Evolutionary conservation across 2,329 filamentous ascomycete species (phyloP).

Genomic region (Ophiocordyceps camponoti-floridani): DNA sequence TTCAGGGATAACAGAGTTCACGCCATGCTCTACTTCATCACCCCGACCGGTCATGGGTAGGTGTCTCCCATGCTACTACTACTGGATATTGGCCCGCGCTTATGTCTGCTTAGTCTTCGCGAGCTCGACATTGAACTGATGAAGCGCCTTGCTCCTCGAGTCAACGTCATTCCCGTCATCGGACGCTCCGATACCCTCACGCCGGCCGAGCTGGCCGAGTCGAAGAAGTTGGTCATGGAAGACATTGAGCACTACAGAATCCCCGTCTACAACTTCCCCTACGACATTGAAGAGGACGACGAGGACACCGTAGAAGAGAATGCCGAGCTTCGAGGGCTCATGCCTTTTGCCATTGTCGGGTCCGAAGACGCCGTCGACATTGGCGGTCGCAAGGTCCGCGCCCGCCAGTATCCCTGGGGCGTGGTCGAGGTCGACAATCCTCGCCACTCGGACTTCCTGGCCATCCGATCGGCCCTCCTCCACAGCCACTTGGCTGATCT

Average conservation of each 20-base stretch:
- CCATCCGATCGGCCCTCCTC: slow-evolving; percentile 86
- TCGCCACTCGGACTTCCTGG: slow-evolving; percentile 94
- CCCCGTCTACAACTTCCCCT: slow-evolving; percentile 99
- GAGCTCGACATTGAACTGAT: slow-evolving; percentile 99
- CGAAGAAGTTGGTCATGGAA: slow-evolving; percentile 99
- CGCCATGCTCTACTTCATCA: slow-evolving; percentile 97
- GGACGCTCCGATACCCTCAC: slow-evolving; percentile 96
- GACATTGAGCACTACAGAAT: slow-evolving; percentile 99
- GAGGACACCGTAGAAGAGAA: slow-evolving; percentile 99
- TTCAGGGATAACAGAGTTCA: slow-evolving; percentile 99
- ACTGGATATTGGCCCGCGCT: neutral
- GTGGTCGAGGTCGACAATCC: slow-evolving; percentile 98
- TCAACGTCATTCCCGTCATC: slow-evolving; percentile 98
- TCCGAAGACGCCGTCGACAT: slow-evolving; percentile 93
- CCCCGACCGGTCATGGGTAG: slow-evolving; percentile 86
- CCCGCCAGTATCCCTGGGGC: slow-evolving; percentile 97
- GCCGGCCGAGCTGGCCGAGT: slow-evolving; percentile 89
- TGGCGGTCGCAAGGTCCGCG: slow-evolving; percentile 78
- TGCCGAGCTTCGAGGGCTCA: slow-evolving; percentile 86
- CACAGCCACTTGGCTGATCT: slow-evolving; percentile 96
- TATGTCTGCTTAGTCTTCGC: slow-evolving; percentile 47
- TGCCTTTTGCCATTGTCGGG: slow-evolving; percentile 98
- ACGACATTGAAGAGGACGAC: slow-evolving; percentile 98
- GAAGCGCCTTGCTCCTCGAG: slow-evolving; percentile 94
- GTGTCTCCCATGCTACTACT: slow-evolving; percentile 7